Evolutionary conservation across 495 filamentous ascomycete genomes (phyloP), one percentile per base, ranked within the genome.

Genomic region (Penicillium subrubescens): DNA sequence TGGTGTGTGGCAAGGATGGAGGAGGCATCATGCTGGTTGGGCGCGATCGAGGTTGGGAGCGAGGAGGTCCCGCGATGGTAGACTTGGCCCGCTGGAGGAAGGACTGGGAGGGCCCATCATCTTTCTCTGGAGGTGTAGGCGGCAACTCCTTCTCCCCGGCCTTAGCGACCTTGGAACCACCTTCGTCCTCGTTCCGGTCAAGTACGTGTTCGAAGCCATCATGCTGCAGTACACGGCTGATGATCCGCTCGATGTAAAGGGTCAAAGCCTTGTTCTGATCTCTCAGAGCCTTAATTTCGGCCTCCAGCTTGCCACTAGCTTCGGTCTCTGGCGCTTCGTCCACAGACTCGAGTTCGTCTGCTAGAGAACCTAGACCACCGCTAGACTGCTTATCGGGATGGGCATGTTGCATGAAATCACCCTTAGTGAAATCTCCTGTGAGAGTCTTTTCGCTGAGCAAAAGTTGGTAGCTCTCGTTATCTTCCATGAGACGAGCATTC

Each of bases 191-290:
- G 53, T 81, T 81, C 64, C 75, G 75, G 58, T 83, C 81, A 48
- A 98, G 83, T 53, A 99, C 94, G 63, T 89, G 85, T 74, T 99
- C 95, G 58, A 97, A 97, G 53, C 94, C 93, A 70, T 97, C 91
- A 79, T 97, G 92, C 70, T 95, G 90, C 43, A 99, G 83, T 19
- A 99, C 85, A 23, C 95, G 90, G 75, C 93, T 94, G 70, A 99
- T 97, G 73, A 99, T 97, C 72, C 92, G 94, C 83, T 97, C 97
- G 76, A 99, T 97, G 76, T 99, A 99, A 35, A 97, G 84, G 3
- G 93, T 96, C 65, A 98, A 79, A 48, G 95, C 95, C 75, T 97
- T 99, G 81, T 98, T 98, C 76, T 97, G 90, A 65, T 97, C 93
- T 77, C 92, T 95, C 27, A 91, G 79, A n/a, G 83, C 79, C 75